Base-by-base conservation (phyloP, 306 rosid species). In the Myrica gale region DNA sequence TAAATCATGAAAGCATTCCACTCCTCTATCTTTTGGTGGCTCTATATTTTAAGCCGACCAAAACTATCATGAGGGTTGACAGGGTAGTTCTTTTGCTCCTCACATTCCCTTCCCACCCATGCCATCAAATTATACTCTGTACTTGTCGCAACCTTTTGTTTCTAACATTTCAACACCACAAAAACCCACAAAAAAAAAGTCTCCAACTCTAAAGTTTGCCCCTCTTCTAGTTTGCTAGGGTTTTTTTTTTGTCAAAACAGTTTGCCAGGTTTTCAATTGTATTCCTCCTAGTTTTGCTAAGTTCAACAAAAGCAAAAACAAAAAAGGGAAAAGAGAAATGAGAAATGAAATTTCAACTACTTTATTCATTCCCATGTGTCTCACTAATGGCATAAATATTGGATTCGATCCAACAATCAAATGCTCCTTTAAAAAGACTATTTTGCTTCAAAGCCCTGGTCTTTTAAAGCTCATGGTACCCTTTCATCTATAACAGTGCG, bases 1-100 rank as follows among this genome's bases (percentile, higher is more conserved):
- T 68, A 82, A 90, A 90, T 90, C 84, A 90, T 90, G 88, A 88
- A 85, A 87, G 87, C 86, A 74, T 50, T 72, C 90, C 96, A 88
- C 89, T 88, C 92, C 80, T 54, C 53, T 51, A 76, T 80, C 76
- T 85, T 87, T 83, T 83, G 78, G 85, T 85, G 78, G 83, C 77
- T 80, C 79, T 75, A 79, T 62, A 81, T 76, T 76, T 85, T 78
- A 82, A 81, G 74, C 91, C 83, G 84, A 85, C 91, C 88, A 87
- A 67, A 32, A 68, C 79, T 75, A 81, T 89, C 77, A 88, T 84
- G 84, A 87, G 74, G 82, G 69, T 72, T 65, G 56, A 65, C 70
- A 82, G 68, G 62, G 43, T 66, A 73, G 47, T 23, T 53, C 75
- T 69, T 75, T 7, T 76, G 65, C 78, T 69, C 77, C 84, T 86